Conservation (phyloP, 208 protist species). For the Tritrichomonas foetus region DNA sequence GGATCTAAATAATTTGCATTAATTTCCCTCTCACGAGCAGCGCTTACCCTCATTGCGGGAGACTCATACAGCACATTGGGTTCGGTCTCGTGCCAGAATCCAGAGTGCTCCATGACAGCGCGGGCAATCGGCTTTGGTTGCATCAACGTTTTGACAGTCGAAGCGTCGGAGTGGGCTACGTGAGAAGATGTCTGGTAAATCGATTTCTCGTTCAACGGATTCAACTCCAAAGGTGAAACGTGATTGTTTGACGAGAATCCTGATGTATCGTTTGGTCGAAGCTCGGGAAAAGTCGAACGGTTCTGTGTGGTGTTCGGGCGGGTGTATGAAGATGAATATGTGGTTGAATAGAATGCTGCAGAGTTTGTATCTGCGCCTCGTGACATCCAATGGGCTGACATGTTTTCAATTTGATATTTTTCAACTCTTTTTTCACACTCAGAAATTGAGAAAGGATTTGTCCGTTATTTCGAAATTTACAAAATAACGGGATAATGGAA, state of each 20-base stretch:
- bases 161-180: background rate
- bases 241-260: background rate
- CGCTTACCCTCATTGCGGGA: background rate
- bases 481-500: no score
- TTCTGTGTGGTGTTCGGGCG: background rate
- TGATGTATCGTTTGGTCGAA: background rate
- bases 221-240: background rate
- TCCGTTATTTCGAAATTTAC: no score
- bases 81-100: constrained; percentile 1
- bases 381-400: background rate
- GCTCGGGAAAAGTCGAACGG: no score
- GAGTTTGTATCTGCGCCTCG: background rate
- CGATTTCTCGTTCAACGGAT: background rate
- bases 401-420: no score
- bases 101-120: background rate
- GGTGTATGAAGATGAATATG: background rate
- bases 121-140: background rate
- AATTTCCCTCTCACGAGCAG: no score
- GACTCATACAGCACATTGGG: background rate
- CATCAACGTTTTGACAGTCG: background rate
- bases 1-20: no score
- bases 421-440: no score
- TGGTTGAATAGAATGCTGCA: background rate
- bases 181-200: background rate
- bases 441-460: no score